Percentiles rank a stretch among this genome's conserved stretches.
Evolutionary conservation across 1,284 basidiomycete species (phyloP).

Genomic region (Fomes fomentarius): DNA sequence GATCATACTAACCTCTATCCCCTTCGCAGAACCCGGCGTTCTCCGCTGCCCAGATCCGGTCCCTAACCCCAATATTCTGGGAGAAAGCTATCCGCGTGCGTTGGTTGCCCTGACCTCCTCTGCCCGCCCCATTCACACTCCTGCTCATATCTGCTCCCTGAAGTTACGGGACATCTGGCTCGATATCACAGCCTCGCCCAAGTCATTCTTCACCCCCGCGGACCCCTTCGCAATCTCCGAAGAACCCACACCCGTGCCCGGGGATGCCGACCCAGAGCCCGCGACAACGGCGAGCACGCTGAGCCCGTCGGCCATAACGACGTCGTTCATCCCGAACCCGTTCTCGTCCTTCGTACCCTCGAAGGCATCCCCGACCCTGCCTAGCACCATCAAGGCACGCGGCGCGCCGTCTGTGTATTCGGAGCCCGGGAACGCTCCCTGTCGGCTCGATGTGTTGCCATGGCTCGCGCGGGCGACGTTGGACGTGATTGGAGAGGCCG

Average conservation of each 20-base stretch:
- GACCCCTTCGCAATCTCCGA: conserved; percentile 13
- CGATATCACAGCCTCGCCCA: conserved; percentile 26
- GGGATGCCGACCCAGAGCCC: conserved; percentile 13
- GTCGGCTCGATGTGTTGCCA: conserved; percentile 55
- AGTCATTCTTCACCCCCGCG: conserved; percentile 18
- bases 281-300: conserved; percentile 3
- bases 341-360: conserved; percentile 31
- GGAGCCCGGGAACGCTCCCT: not conserved
- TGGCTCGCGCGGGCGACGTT: conserved; percentile 69
- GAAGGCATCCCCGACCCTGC: conserved; percentile 28
- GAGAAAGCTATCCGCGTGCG: conserved; percentile 60
- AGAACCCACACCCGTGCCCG: not conserved
- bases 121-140: not conserved
- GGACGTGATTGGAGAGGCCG: conserved; percentile 73
- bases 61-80: conserved; percentile 65
- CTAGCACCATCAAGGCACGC: conserved; percentile 17
- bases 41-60: conserved; percentile 53
- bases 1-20: not conserved
- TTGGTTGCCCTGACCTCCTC: conserved; percentile 1
- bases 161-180: conserved; percentile 55
- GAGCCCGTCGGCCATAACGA: conserved; percentile 21
- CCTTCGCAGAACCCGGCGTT: conserved; percentile 58
- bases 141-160: not conserved
- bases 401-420: conserved; percentile 10
- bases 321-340: conserved; percentile 29